Evolutionary conservation across 2,329 filamentous ascomycete genomes (phyloP).

Genomic region (Pseudogymnoascus pannorum): DNA sequence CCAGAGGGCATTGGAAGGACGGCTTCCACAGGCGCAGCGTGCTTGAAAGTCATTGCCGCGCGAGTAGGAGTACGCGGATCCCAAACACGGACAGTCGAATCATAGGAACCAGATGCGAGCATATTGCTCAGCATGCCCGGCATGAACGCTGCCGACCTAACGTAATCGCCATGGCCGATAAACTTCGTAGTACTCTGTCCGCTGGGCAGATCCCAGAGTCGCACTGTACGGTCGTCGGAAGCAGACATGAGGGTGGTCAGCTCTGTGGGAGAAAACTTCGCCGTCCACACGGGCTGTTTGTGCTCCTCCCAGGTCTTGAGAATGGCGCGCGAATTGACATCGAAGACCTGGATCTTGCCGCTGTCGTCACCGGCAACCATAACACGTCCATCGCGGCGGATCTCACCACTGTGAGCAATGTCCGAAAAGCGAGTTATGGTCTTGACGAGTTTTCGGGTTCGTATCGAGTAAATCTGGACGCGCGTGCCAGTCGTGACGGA

Average conservation of each 20-base stretch:
- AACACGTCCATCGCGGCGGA: conserved; percentile 81
- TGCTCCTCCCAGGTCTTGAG: conserved; percentile 93
- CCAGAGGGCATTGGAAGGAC: conserved; percentile 83
- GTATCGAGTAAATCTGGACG: conserved; percentile 87
- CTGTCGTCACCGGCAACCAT: conserved; percentile 86
- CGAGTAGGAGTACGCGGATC: conserved; percentile 68
- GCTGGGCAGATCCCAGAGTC: conserved; percentile 87
- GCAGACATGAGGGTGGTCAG: conserved; percentile 81
- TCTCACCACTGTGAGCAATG: conserved; percentile 80
- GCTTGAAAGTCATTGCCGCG: conserved; percentile 88
- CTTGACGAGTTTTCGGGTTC: conserved; percentile 85
- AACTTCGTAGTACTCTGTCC: conserved; percentile 71
- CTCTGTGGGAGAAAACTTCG: conserved; percentile 84
- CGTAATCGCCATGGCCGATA: conserved; percentile 84
- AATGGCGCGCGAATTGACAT: conserved; percentile 81
- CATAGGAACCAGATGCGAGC: conserved; percentile 86
- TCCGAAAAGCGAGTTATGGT: conserved; percentile 92
- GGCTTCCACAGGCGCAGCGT: conserved; percentile 78
- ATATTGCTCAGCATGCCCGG: conserved; percentile 62
- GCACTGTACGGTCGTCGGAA: conserved; percentile 86
- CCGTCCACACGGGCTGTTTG: conserved; percentile 88
- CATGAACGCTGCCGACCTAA: conserved; percentile 81
- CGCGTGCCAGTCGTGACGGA: conserved; percentile 91
- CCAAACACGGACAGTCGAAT: conserved; percentile 89
- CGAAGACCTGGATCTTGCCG: conserved; percentile 91